Conservation (phyloP, 1,284 basidiomycete genomes). For the Lentinus polychrous region DNA sequence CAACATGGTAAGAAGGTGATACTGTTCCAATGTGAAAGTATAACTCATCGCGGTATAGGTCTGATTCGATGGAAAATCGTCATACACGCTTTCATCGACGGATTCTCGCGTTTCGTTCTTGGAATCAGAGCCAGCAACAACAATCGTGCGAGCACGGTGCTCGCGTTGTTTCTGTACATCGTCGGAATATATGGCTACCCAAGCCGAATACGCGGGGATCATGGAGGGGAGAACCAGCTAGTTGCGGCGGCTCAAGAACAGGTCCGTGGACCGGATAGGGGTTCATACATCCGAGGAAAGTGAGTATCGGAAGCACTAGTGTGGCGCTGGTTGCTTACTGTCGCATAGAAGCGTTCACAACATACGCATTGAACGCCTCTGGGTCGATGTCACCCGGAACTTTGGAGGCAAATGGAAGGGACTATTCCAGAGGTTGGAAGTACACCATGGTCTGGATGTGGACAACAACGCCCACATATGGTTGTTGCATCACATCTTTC, state of each 20-base stretch:
- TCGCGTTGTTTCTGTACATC: constrained; percentile 15
- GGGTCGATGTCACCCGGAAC: constrained; percentile 30
- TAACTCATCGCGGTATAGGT: constrained; percentile 6
- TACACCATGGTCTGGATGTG: constrained; percentile 13
- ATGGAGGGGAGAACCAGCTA: constrained; percentile 22
- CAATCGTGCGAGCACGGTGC: constrained; percentile 15
- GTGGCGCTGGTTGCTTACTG: not conserved
- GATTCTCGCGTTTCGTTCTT: constrained; percentile 23
- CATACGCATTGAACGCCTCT: constrained; percentile 21
- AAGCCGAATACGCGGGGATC: constrained; percentile 21
- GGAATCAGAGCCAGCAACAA: constrained; percentile 22
- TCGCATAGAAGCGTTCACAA: constrained; percentile 16
- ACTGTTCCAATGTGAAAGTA: not conserved
- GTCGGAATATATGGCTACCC: constrained; percentile 14
- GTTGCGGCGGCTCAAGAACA: constrained; percentile 25
- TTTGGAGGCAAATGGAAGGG: constrained; percentile 27
- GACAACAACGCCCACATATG: constrained; percentile 18
- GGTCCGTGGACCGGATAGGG: constrained; percentile 17
- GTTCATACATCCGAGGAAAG: constrained; percentile 32
- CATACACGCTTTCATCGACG: constrained; percentile 33
- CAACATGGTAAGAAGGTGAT: constrained; percentile 23
- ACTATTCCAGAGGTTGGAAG: constrained; percentile 23
- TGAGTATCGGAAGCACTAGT: constrained; percentile 13
- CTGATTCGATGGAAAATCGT: constrained; percentile 28
- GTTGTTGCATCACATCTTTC: constrained; percentile 20